A percentile compares a stretch with the other conserved stretches of the same genome.
Conservation (phyloP, 495 filamentous ascomycete genomes). For the Parmelia sp. region DNA sequence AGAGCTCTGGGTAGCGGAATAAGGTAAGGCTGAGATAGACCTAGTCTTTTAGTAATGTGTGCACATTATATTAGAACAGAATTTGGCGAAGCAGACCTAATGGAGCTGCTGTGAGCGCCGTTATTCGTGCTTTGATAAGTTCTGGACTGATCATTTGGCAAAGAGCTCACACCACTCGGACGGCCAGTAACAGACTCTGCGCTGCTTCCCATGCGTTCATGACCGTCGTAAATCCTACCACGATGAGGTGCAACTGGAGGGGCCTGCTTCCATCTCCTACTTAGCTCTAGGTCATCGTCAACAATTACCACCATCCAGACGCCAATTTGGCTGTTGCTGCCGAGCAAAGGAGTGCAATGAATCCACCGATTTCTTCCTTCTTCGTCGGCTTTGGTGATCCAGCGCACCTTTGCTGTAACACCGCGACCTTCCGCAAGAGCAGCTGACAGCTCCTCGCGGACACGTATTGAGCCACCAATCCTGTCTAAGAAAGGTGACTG, state of each 20-base stretch:
- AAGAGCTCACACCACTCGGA: conserved; percentile 4
- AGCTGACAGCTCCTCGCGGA: conserved; percentile 49
- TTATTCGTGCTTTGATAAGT: conserved; percentile 7
- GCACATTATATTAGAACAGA: conserved; percentile 26
- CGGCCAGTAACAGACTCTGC: conserved; percentile 18
- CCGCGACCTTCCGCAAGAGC: conserved; percentile 55
- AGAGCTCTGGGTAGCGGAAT: background rate
- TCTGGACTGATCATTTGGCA: conserved; percentile 9
- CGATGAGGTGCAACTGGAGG: conserved; percentile 28
- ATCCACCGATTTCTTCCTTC: conserved; percentile 53
- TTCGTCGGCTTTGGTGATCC: conserved; percentile 43
- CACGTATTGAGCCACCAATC: conserved; percentile 48
- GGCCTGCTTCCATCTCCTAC: conserved; percentile 24
- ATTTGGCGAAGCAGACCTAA: conserved; percentile 26
- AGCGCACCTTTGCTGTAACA: conserved; percentile 60
- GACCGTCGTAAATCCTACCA: conserved; percentile 21
- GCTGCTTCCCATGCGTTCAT: conserved; percentile 15
- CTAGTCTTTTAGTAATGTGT: too few species aligned
- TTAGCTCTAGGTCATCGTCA: conserved; percentile 35
- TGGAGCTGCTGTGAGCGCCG: conserved; percentile 11
- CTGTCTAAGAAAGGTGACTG: conserved; percentile 56
- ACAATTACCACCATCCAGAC: conserved; percentile 62
- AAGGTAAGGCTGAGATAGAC: background rate
- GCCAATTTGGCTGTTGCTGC: conserved; percentile 51
- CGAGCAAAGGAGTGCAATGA: conserved; percentile 55